Evolutionary conservation across 805 yeast genomes (phyloP), one percentile per base, ranked within the genome.

Genomic region (Yarrowia sp.): DNA sequence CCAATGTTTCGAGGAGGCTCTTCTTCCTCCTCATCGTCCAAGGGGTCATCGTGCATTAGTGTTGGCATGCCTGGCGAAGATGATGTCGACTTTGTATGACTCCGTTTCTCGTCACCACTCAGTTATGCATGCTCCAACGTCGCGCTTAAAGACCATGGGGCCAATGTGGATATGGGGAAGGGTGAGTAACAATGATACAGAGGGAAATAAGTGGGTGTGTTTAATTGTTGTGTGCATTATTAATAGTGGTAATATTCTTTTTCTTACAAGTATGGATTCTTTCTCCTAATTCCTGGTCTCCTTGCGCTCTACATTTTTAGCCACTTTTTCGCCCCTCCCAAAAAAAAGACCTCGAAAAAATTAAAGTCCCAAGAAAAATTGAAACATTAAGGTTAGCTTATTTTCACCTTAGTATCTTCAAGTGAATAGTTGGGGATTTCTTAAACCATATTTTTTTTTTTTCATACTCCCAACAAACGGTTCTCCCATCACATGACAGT

Each of bases 1-100:
- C 73, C 75, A 47, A 92, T 86, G 77, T 92, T 92, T 13, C 89
- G 66, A 0, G 65, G 65, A 36, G 65, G 57, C 65, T 61, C 65
- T 44, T 60, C 64, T 32, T 61, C 65, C 47, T 43, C 64, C n/a
- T 58, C 64, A n/a, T 55, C 45, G 36, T 55, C 61, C 42, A 38
- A 41, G 32, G 58, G 58, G 43, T 36, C 43, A 17, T 55, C 61
- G 42, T 55, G 45, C 31, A 39, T 36, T 41, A 55, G 36, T 22
- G 61, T 41, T 1, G 45, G 61, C 45, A 41, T 39, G 31, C 15
- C 61, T 10, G 42, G 58, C 35, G 44, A 38, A 22, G 58, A 22
- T 51, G 58, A 18, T 36, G 58, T 48, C 55, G n/a, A 33, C 15
- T 31, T 32, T 50, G 57, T 36, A 22, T 14, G 32, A 11, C 32